phyloP scores from a whole-genome alignment of 441 rosid genomes.

The Gossypium aridum region DNA sequence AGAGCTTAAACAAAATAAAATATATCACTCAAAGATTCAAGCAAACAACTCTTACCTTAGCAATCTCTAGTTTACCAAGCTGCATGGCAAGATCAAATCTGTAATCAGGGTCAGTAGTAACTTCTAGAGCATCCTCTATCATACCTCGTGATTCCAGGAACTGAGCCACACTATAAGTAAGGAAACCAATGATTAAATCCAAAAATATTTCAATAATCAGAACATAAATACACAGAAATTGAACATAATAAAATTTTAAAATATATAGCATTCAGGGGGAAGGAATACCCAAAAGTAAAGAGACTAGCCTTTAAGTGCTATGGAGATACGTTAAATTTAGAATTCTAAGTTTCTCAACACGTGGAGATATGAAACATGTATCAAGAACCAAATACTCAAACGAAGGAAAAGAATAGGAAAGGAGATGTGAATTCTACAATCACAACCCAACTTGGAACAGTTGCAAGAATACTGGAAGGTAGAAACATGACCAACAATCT shows the following conservation, averaged over 20 bases:
- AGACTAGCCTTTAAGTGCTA: not conserved
- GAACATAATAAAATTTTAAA: not conserved
- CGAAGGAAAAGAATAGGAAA: not conserved
- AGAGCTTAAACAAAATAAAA: too few relatives aligned
- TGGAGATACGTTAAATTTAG: not conserved
- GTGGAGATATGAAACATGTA: not conserved
- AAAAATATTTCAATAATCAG: slow-evolving; percentile 7
- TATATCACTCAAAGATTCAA: not conserved
- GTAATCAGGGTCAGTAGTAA: slow-evolving; percentile 94
- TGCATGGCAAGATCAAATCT: slow-evolving; percentile 94
- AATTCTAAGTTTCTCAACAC: not conserved
- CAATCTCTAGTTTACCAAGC: slow-evolving; percentile 83
- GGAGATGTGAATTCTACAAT: not conserved
- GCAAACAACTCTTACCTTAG: slow-evolving; percentile 51
- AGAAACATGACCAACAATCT: not conserved
- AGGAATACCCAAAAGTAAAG: slow-evolving; percentile 9
- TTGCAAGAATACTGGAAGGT: not conserved
- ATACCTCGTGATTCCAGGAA: slow-evolving; percentile 98
- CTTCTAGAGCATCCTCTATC: slow-evolving; percentile 92
- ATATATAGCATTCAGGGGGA: not conserved
- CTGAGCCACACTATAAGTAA: slow-evolving; percentile 64
- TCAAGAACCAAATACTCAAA: slow-evolving; percentile 1
- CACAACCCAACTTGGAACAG: not conserved
- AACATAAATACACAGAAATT: slow-evolving; percentile 1
- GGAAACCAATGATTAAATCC: not conserved